Evolutionary conservation across 2,329 filamentous ascomycete species (phyloP), one percentile per base, ranked within the genome.

Genomic region (Sphaerostilbella broomeana): DNA sequence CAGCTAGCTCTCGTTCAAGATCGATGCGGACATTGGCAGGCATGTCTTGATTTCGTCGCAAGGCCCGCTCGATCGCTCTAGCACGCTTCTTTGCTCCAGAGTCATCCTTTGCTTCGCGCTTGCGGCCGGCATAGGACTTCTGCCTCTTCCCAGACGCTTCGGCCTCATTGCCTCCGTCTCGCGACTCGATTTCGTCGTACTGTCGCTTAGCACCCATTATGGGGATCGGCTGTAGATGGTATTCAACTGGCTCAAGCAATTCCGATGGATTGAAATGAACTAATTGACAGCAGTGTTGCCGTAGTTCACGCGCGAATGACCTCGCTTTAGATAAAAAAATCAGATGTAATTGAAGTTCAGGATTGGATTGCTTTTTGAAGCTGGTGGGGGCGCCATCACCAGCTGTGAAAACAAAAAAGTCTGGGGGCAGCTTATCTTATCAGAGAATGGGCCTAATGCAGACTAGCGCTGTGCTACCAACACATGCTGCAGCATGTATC

Each of bases 81-180:
- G 79, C 78, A 31, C 81, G 75, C 61, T 84, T 84, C 64, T 84
- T 88, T 36, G 84, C 69, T 55, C 76, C 76, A 33, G 78, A 60
- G 40, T 67, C 67, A 21, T 69, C 63, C 46, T 64, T 70, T 9
- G 63, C 59, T 44, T 65, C 64, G 51, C 62, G 58, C 50, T 64
- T 71, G 38, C 50, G 45, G 43, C 55, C 54, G 27, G 47, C 47
- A 39, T 43, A 53, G 29, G 56, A 55, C 44, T 65, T 66, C 43
- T 50, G 56, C 37, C 59, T 64, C 51, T 60, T 61, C 19, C 11
- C 29, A 41, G 39, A 33, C 8, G 28, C 38, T 22, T 28, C 36
- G 35, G 22, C 20, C 29, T 19, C 21, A 13, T 26, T 8, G 31
- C 22, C 21, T n/a, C 29, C 27, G 28, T 36, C 36, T 10, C 45